Evolutionary conservation across 2,329 filamentous ascomycete species (phyloP).

Genomic region (Proliferodiscus dingleyae): DNA sequence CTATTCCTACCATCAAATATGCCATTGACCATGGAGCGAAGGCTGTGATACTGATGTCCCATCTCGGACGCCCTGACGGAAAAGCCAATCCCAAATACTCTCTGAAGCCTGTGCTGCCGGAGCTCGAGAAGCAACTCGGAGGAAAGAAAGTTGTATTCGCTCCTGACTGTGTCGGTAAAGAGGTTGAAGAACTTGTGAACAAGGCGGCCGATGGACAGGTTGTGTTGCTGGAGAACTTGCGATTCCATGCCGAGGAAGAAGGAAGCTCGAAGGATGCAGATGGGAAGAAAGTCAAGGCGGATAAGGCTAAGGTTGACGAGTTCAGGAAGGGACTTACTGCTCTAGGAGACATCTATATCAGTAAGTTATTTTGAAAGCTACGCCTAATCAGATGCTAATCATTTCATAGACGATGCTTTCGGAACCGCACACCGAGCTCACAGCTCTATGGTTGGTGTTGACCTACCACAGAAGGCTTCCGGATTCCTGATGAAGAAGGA

Average conservation of each 20-base stretch:
- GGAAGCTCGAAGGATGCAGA: slow-evolving; percentile 89
- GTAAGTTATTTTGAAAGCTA: slow-evolving; percentile 48
- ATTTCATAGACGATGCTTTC: slow-evolving; percentile 79
- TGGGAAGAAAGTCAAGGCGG: slow-evolving; percentile 97
- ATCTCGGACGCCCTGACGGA: slow-evolving; percentile 93
- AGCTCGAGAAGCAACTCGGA: slow-evolving; percentile 82
- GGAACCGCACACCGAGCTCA: slow-evolving; percentile 97
- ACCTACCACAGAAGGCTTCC: slow-evolving; percentile 93
- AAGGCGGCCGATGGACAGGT: slow-evolving; percentile 76
- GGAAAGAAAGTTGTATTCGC: slow-evolving; percentile 80
- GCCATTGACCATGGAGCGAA: slow-evolving; percentile 87
- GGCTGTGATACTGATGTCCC: slow-evolving; percentile 94
- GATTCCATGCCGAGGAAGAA: slow-evolving; percentile 98
- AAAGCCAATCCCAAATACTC: slow-evolving; percentile 89
- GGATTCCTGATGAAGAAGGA: slow-evolving; percentile 99
- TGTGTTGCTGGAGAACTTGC: slow-evolving; percentile 92
- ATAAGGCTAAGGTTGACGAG: slow-evolving; percentile 84
- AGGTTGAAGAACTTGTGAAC: slow-evolving; percentile 86
- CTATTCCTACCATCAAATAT: slow-evolving; percentile 91
- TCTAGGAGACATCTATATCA: slow-evolving; percentile 93
- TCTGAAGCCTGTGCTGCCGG: slow-evolving; percentile 82
- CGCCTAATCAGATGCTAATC: slow-evolving; percentile 13
- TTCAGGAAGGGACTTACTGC: slow-evolving; percentile 95
- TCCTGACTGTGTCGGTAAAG: slow-evolving; percentile 81
- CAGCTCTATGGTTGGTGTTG: slow-evolving; percentile 97